Conservation (phyloP, 2,329 filamentous ascomycete genomes). For the Diaporthe aspalathi region DNA sequence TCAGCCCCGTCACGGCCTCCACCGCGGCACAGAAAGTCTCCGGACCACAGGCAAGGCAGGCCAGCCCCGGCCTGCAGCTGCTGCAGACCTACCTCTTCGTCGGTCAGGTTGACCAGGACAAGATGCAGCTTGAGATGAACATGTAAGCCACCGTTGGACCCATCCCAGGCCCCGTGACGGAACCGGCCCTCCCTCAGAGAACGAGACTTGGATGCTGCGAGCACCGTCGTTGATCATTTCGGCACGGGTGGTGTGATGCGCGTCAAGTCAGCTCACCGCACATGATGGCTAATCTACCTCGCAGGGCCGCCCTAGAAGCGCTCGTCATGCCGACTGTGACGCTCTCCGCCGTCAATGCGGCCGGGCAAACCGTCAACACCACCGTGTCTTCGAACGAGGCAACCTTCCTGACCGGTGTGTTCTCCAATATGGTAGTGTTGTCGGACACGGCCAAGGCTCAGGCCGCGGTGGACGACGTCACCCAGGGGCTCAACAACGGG, state of each 20-base stretch:
- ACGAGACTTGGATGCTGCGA: not conserved
- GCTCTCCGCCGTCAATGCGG: conserved; percentile 67
- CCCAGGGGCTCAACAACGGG: conserved; percentile 59
- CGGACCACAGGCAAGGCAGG: conserved; percentile 42
- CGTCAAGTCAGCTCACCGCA: not conserved
- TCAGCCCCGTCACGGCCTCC: conserved; percentile 54
- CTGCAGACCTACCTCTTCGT: conserved; percentile 76
- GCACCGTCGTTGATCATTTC: no score
- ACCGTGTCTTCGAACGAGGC: conserved; percentile 77
- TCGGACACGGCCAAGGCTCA: conserved; percentile 63
- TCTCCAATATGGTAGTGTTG: conserved; percentile 67
- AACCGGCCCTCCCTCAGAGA: no score
- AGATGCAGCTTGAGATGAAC: conserved; percentile 66
- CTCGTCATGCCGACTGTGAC: conserved; percentile 77
- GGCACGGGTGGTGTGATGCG: not conserved
- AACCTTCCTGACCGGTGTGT: conserved; percentile 77
- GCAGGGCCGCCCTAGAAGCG: conserved; percentile 68
- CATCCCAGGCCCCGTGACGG: no score
- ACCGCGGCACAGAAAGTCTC: conserved; percentile 41
- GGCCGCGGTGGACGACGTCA: conserved; percentile 60
- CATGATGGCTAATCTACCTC: conserved; percentile 33
- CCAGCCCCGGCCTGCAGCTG: conserved; percentile 51
- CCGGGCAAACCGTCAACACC: conserved; percentile 66
- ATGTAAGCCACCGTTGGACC: conserved; percentile 62
- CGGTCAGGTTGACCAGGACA: conserved; percentile 71